phyloP scores from a whole-genome alignment of 805 yeast genomes.

The Candida montana region DNA sequence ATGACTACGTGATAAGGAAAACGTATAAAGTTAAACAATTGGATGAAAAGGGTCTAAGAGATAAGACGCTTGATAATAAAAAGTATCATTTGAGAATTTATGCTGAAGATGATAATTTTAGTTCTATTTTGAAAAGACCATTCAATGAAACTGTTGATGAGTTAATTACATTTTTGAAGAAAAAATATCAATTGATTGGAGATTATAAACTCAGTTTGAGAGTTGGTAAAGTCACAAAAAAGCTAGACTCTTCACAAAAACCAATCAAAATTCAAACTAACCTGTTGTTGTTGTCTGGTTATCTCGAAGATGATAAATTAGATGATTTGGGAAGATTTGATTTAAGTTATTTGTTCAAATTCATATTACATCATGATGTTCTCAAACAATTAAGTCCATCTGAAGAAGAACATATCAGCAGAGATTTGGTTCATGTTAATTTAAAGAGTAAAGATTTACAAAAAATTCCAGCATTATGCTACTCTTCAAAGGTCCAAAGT shows the following conservation, averaged over 20 bases:
- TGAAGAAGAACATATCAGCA: conserved; percentile 61
- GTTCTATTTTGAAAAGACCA: conserved; percentile 73
- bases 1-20: conserved; percentile 31
- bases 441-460: conserved; percentile 69
- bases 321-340: conserved; percentile 81
- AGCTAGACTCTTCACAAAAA: conserved; percentile 62
- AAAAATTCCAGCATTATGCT: conserved; percentile 79
- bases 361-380: conserved; percentile 61
- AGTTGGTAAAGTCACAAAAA: conserved; percentile 72
- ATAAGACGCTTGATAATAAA: conserved; percentile 24
- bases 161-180: conserved; percentile 61
- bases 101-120: conserved; percentile 78
- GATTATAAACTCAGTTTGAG: conserved; percentile 72
- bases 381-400: conserved; percentile 58
- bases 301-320: conserved; percentile 67
- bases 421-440: conserved; percentile 68
- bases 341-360: conserved; percentile 73
- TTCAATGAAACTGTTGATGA: conserved; percentile 74
- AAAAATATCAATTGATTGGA: conserved; percentile 67
- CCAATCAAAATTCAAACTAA: conserved; percentile 78
- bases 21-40: conserved; percentile 29
- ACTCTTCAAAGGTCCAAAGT: conserved; percentile 74
- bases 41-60: conserved; percentile 16
- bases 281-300: conserved; percentile 70
- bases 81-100: conserved; percentile 63